Percentiles rank a stretch among this genome's conserved stretches.
Evolutionary conservation across 495 filamentous ascomycete genomes (phyloP).

Genomic region (Penicillium fimorum): DNA sequence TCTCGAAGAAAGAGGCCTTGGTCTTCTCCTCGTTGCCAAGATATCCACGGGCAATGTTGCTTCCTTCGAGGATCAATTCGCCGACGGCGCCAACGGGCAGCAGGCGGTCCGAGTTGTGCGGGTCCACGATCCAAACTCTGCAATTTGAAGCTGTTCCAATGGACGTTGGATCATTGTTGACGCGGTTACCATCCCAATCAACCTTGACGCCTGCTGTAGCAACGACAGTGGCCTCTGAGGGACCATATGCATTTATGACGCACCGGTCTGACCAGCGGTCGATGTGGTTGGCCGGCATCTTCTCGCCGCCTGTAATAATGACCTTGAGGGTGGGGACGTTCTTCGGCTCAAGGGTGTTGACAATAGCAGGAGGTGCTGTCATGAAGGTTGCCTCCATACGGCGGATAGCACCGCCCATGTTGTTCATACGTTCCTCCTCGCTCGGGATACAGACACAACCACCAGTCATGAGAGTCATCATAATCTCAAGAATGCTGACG

Average conservation of each 20-base stretch:
- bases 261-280: constrained; percentile 42
- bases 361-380: constrained; percentile 45
- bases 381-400: constrained; percentile 43
- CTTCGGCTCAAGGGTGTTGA: constrained; percentile 46
- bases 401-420: constrained; percentile 42
- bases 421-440: constrained; percentile 52
- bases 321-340: constrained; percentile 48
- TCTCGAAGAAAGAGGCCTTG: constrained; percentile 53
- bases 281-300: constrained; percentile 46
- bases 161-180: constrained; percentile 36
- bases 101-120: constrained; percentile 53
- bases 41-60: constrained; percentile 59
- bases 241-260: constrained; percentile 56
- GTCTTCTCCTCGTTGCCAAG: constrained; percentile 56
- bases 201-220: constrained; percentile 41
- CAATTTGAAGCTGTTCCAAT: constrained; percentile 43
- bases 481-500: constrained; percentile 62
- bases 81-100: constrained; percentile 60
- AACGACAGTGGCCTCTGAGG: constrained; percentile 52
- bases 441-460: constrained; percentile 66
- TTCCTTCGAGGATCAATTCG: constrained; percentile 65
- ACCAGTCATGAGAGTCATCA: constrained; percentile 61
- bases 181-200: constrained; percentile 42
- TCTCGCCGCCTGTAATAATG: constrained; percentile 56
- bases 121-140: constrained; percentile 59